phyloP scores from a whole-genome alignment of 1,284 basidiomycete species.

The Marasmius oreades region DNA sequence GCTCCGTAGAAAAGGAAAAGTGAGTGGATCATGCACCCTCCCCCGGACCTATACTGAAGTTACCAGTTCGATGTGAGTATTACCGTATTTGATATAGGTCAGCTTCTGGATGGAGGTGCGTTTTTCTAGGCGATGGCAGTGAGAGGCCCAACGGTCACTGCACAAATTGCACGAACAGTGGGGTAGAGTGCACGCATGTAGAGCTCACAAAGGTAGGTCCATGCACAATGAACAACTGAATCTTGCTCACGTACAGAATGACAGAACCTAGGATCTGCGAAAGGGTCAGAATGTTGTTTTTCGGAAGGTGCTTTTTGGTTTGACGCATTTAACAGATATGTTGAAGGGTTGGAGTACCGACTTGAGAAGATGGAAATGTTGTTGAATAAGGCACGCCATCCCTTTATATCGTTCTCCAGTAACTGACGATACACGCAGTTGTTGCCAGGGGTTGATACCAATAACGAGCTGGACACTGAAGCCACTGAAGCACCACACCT shows the following conservation, averaged over 20 bases:
- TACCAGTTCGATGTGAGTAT: constrained; percentile 34
- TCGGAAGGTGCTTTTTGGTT: background rate
- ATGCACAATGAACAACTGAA: background rate
- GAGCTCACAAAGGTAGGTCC: constrained; percentile 35
- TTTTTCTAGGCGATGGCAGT: constrained; percentile 34
- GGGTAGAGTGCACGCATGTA: constrained; percentile 38
- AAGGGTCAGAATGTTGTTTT: constrained; percentile 25
- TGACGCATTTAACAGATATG: constrained; percentile 41
- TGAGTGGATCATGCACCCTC: constrained; percentile 15
- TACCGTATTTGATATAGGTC: background rate
- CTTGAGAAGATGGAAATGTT: constrained; percentile 71
- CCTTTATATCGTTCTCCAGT: background rate
- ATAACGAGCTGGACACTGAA: constrained; percentile 28
- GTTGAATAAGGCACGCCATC: constrained; percentile 47
- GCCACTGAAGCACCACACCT: constrained; percentile 17
- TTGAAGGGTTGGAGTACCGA: constrained; percentile 69
- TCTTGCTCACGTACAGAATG: background rate
- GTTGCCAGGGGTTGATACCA: constrained; percentile 34
- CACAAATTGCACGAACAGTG: constrained; percentile 34
- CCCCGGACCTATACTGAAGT: background rate
- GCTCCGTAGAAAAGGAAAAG: constrained; percentile 34
- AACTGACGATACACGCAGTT: constrained; percentile 20
- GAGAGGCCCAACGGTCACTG: constrained; percentile 37
- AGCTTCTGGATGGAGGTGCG: background rate
- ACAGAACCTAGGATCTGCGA: constrained; percentile 36